Conservation (phyloP, 2,329 filamentous ascomycete genomes). For the Curvularia hawaiiensis region DNA sequence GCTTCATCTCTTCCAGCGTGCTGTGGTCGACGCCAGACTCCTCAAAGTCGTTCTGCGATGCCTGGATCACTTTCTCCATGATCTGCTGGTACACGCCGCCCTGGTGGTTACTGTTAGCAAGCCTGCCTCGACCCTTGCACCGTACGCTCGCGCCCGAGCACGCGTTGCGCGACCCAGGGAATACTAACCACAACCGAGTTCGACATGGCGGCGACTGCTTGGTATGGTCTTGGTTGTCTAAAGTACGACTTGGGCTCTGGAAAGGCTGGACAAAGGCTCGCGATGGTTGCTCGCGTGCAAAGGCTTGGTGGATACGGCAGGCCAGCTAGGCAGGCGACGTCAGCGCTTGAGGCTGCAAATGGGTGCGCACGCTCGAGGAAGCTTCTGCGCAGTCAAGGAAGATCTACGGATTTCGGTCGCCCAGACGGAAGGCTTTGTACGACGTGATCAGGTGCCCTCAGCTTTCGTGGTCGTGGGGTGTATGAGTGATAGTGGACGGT, state of each 20-base stretch:
- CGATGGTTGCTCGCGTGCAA: conserved; percentile 30
- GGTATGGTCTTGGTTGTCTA: conserved; percentile 27
- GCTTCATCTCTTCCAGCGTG: conserved; percentile 83
- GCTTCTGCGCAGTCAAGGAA: conserved; percentile 32
- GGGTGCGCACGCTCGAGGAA: conserved; percentile 30
- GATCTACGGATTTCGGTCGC: conserved; percentile 27
- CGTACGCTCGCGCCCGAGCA: conserved; percentile 20
- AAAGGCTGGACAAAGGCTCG: conserved; percentile 21
- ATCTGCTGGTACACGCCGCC: conserved; percentile 89
- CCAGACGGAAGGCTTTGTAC: conserved; percentile 37
- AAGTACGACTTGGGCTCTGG: conserved; percentile 19
- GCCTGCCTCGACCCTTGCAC: conserved; percentile 20
- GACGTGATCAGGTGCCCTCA: conserved; percentile 39
- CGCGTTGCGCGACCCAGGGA: conserved; percentile 16
- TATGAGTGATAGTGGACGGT: conserved; percentile 30
- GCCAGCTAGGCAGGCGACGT: conserved; percentile 35
- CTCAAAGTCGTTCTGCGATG: conserved; percentile 91
- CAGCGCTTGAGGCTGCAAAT: conserved; percentile 37
- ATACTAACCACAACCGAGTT: conserved; percentile 48
- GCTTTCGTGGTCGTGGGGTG: conserved; percentile 40
- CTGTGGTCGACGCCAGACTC: conserved; percentile 90
- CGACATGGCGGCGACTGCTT: conserved; percentile 39
- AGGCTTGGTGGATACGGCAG: conserved; percentile 26
- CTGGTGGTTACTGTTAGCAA: conserved; percentile 45
- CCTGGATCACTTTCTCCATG: conserved; percentile 69